Evolutionary conservation across 73 alveolate genomes (phyloP).

Genomic region (Tetrahymena malaccensis): DNA sequence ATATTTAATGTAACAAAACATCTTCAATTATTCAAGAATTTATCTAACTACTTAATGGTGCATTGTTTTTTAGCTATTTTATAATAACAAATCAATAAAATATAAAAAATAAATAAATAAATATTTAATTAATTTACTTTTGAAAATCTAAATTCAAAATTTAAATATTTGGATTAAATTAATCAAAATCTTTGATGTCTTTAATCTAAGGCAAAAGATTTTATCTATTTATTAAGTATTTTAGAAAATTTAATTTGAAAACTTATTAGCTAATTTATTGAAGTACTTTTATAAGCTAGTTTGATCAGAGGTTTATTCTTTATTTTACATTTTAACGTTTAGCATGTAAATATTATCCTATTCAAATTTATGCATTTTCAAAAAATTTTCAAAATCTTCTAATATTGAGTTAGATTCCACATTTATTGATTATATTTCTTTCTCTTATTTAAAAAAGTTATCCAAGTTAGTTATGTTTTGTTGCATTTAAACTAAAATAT

Average conservation of each 20-base stretch:
- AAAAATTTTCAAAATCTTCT: too few species aligned
- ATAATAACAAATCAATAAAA: not conserved
- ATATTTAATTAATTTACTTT: not conserved
- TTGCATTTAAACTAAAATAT: not conserved
- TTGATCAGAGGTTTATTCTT: not conserved
- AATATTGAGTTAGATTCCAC: not conserved
- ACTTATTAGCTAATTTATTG: not conserved
- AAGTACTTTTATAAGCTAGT: too few species aligned
- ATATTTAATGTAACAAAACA: not conserved
- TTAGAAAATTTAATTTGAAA: too few species aligned
- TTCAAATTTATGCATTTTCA: not conserved
- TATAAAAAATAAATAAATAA: not conserved
- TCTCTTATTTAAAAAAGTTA: not conserved
- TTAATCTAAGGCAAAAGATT: too few species aligned
- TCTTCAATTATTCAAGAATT: not conserved
- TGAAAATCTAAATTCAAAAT: not conserved
- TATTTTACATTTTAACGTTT: not conserved
- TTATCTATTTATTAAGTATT: too few species aligned
- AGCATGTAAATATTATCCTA: not conserved
- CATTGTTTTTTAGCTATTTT: not conserved
- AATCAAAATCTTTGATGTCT: not conserved
- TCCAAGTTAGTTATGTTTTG: not conserved
- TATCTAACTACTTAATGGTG: not conserved
- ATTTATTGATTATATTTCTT: too few species aligned
- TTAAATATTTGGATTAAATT: not conserved